Base-by-base conservation (phyloP, 2,329 filamentous ascomycete species). In the Aureobasidium lini region DNA sequence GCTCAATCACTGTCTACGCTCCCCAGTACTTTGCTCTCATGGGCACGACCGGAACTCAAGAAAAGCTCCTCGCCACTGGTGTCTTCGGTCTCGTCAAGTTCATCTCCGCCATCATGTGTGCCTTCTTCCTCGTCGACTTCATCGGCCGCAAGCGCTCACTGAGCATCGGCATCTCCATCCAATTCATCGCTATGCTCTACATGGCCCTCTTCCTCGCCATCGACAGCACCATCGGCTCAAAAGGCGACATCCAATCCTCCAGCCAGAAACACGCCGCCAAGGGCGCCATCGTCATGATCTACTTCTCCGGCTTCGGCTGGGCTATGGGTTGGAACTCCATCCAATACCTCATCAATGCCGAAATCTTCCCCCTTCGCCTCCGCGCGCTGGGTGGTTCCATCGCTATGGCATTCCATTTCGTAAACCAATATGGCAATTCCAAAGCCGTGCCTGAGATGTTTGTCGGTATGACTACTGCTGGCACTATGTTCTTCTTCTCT, bases 61-160 rank as follows among this genome's bases (percentile, higher is more conserved):
- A 90, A 70, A 84, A 84, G 57, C 81, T 91, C 0, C 83, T 91
- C 39, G 82, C 88, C 13, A 91, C 87, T 0, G 87, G 83, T 3
- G 83, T 93, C 53, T 90, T 92, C 57, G 88, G 88, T 44, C 81
- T 90, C 54, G 78, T 90, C 65, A 92, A 92, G 68, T 81, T 92
- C 58, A 69, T 82, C 6, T 80, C 85, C 0, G 83, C 86, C 13
- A 69, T 91, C 34, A 64, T 83, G 40, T 92, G 88, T 69, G 88
- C 88, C 0, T 78, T 91, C 56, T 90, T 92, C 79, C 80, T 92
- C 8, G 87, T 92, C 63, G 89, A 92, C 65, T 84, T 87, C 57
- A 85, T 92, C 64, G 89, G 89, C 4, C 85, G 89, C 61, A 91
- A 90, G 72, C 72, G 78, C 13, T 72, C 78, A 0, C 71, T 82